A percentile compares a stretch with the other conserved stretches of the same genome.
Evolutionary conservation across 2,329 filamentous ascomycete genomes (phyloP).

Genomic region (Fusarium caatingaense): DNA sequence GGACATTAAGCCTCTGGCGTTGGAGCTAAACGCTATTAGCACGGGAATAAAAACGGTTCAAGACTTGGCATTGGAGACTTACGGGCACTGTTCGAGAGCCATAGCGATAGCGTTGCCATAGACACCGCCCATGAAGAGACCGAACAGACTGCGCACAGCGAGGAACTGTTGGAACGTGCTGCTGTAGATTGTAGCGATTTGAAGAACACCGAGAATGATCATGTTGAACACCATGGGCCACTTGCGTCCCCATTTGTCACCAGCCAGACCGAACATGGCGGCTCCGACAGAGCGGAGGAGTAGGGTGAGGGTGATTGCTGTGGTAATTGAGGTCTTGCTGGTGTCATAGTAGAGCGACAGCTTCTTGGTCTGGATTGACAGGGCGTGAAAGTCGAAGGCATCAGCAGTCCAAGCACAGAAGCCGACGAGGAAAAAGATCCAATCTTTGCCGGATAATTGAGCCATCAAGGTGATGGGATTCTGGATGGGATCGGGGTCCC

Average conservation of each 20-base stretch:
- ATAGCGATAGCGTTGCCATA: slow-evolving; percentile 84
- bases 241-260: slow-evolving; percentile 84
- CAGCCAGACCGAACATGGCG: slow-evolving; percentile 78
- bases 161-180: slow-evolving; percentile 78
- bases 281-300: slow-evolving; percentile 81
- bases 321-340: slow-evolving; percentile 74
- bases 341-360: slow-evolving; percentile 64
- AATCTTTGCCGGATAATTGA: slow-evolving; percentile 72
- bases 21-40: slow-evolving; percentile 54
- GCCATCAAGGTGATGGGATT: slow-evolving; percentile 78
- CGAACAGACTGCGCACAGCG: slow-evolving; percentile 78
- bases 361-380: slow-evolving; percentile 82
- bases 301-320: slow-evolving; percentile 80
- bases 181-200: slow-evolving; percentile 83
- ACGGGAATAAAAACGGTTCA: slow-evolving; percentile 34
- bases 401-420: slow-evolving; percentile 83
- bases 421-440: slow-evolving; percentile 81
- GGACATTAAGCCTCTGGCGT: slow-evolving; percentile 82
- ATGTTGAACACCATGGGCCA: slow-evolving; percentile 88
- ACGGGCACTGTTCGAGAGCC: slow-evolving; percentile 79
- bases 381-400: slow-evolving; percentile 85
- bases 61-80: slow-evolving; percentile 49
- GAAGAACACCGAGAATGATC: slow-evolving; percentile 73
- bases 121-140: slow-evolving; percentile 83
- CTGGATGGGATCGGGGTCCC: slow-evolving; percentile 70